phyloP scores from a whole-genome alignment of 345 rosid genomes.

The Boechera stricta region DNA sequence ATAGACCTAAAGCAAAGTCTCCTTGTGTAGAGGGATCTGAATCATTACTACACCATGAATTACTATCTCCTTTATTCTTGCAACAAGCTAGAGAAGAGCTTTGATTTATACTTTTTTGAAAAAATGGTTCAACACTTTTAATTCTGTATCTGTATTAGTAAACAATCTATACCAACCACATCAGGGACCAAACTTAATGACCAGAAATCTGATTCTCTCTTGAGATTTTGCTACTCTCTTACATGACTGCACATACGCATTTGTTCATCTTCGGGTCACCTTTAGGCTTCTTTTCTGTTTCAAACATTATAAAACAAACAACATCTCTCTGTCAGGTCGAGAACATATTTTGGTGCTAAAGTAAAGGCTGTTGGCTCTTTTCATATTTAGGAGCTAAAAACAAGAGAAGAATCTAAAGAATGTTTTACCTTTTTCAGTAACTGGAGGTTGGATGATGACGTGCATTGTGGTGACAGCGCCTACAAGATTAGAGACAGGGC shows the following conservation, averaged over 20 bases:
- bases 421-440: constrained; percentile 70
- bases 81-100: constrained; percentile 22
- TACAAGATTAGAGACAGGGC: constrained; percentile 77
- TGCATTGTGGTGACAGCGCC: constrained; percentile 98
- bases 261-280: constrained; percentile 69
- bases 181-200: constrained; percentile 23
- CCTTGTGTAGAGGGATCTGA: neutral
- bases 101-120: constrained; percentile 26
- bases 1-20: constrained; percentile 24
- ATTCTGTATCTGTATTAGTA: constrained; percentile 36
- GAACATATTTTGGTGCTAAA: constrained; percentile 3
- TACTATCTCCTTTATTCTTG: neutral
- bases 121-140: constrained; percentile 28
- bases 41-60: constrained; percentile 5
- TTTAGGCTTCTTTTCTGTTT: constrained; percentile 73
- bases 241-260: constrained; percentile 84
- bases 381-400: neutral
- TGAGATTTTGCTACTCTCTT: constrained; percentile 34
- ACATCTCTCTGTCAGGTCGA: constrained; percentile 20
- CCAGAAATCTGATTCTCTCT: constrained; percentile 18
- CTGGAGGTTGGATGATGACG: constrained; percentile 84
- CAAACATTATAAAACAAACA: constrained; percentile 32
- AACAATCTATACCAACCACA: constrained; percentile 43
- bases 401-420: neutral
- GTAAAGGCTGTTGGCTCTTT: constrained; percentile 16